Evolutionary conservation across 2,329 filamentous ascomycete species (phyloP).

Genomic region (Pseudogymnoascus sp.): DNA sequence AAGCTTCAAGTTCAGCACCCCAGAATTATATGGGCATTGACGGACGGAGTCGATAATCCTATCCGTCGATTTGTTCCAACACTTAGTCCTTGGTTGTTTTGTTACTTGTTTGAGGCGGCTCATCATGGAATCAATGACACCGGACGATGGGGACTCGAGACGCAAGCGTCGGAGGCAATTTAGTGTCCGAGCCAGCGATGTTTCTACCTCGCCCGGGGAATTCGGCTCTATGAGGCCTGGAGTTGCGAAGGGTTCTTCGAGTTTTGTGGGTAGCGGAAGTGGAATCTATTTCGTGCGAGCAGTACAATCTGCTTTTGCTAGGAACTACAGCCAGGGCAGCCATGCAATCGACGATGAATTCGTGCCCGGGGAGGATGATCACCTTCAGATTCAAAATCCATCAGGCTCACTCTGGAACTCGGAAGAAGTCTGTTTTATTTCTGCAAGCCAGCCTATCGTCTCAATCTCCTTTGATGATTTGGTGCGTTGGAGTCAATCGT

Average conservation of each 20-base stretch:
- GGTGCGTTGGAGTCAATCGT: constrained; percentile 43
- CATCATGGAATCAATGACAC: neutral
- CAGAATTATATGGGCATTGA: neutral
- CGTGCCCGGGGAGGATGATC: constrained; percentile 52
- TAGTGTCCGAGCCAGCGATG: neutral
- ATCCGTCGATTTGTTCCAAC: neutral
- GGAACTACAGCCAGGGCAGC: constrained; percentile 19
- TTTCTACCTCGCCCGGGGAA: constrained; percentile 24
- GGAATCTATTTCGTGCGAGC: constrained; percentile 53
- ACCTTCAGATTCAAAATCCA: constrained; percentile 31
- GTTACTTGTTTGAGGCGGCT: neutral
- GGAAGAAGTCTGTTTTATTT: constrained; percentile 28
- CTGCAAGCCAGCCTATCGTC: neutral
- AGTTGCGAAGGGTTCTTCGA: constrained; percentile 39
- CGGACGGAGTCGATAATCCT: neutral
- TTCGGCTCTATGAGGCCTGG: constrained; percentile 45
- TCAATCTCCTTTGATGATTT: constrained; percentile 40
- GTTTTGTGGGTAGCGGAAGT: constrained; percentile 50
- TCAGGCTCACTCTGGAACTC: constrained; percentile 30
- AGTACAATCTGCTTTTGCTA: constrained; percentile 44
- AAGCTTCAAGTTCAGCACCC: neutral
- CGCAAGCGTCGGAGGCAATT: neutral
- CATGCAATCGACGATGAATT: constrained; percentile 33
- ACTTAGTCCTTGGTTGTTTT: neutral
- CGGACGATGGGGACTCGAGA: neutral